A percentile compares a stretch with the other conserved stretches of the same genome.
Evolutionary conservation across 257 asterid genomes (phyloP).

Genomic region (Petrea volubilis): DNA sequence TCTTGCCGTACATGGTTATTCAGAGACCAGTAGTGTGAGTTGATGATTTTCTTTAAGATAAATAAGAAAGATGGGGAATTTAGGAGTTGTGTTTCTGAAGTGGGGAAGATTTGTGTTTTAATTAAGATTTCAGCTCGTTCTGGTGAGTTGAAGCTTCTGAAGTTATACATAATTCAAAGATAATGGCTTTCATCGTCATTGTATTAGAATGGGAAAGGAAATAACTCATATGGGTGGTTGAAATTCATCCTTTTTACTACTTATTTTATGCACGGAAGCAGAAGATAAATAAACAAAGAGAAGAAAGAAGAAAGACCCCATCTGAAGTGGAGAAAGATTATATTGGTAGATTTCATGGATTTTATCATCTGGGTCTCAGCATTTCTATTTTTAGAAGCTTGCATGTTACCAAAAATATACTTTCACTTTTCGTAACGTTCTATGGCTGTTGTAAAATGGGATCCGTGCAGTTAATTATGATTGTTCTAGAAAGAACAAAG

Average conservation of each 20-base stretch:
- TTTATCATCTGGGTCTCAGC: slow-evolving; percentile 17
- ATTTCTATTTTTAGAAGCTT: neutral
- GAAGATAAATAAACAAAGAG: neutral
- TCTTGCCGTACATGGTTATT: slow-evolving; percentile 25
- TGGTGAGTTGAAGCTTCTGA: slow-evolving; percentile 28
- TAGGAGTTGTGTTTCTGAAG: slow-evolving; percentile 19
- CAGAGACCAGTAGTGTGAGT: slow-evolving; percentile 26
- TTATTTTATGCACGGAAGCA: slow-evolving; percentile 5
- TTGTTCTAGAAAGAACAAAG: neutral
- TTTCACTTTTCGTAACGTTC: neutral
- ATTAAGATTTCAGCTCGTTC: slow-evolving; percentile 19
- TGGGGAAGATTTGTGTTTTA: slow-evolving; percentile 23
- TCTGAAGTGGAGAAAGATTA: too few species aligned
- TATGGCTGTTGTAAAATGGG: neutral
- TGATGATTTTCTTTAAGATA: neutral
- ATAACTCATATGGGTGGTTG: slow-evolving; percentile 12
- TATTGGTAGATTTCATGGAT: slow-evolving; percentile 18
- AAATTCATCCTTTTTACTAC: slow-evolving; percentile 12
- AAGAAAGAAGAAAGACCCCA: neutral
- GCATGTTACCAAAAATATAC: neutral
- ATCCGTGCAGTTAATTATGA: slow-evolving; percentile 5
- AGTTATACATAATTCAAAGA: slow-evolving; percentile 7
- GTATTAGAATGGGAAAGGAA: slow-evolving; percentile 14
- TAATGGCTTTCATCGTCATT: slow-evolving; percentile 17
- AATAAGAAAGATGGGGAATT: slow-evolving; percentile 16